phyloP scores from a whole-genome alignment of 371 early-diverging fungal genomes.

The Smittium mucronatum region DNA sequence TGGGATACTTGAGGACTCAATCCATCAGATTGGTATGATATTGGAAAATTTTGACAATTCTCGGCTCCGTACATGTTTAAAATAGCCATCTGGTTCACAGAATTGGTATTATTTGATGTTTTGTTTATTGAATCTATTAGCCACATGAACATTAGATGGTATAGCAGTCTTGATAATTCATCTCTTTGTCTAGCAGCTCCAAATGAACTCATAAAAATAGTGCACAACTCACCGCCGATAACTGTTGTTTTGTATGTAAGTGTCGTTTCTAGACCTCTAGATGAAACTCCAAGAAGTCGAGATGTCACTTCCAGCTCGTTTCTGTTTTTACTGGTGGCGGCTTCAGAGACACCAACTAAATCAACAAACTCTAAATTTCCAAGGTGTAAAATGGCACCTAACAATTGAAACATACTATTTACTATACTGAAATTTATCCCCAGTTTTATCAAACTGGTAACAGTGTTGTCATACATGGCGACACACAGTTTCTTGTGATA shows the following conservation, averaged over 20 bases:
- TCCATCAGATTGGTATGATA: slow-evolving; percentile 8
- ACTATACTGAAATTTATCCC: slow-evolving; percentile 65
- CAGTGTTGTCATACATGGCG: slow-evolving; percentile 44
- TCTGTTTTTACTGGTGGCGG: slow-evolving; percentile 43
- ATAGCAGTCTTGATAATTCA: slow-evolving; percentile 57
- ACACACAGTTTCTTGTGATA: slow-evolving; percentile 14
- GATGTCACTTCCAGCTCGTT: slow-evolving; percentile 61
- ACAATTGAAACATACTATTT: slow-evolving; percentile 47
- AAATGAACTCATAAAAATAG: slow-evolving; percentile 66
- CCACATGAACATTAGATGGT: slow-evolving; percentile 74
- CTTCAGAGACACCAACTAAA: slow-evolving; percentile 26
- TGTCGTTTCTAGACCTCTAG: slow-evolving; percentile 52
- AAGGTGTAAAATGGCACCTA: slow-evolving; percentile 67
- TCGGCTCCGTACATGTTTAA: slow-evolving; percentile 49
- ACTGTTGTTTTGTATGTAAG: slow-evolving; percentile 49
- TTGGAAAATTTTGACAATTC: neutral
- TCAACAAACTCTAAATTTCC: slow-evolving; percentile 59
- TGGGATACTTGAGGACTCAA: slow-evolving; percentile 7
- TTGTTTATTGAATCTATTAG: slow-evolving; percentile 76
- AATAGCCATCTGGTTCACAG: slow-evolving; percentile 55
- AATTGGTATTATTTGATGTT: slow-evolving; percentile 37
- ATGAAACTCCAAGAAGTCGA: slow-evolving; percentile 62
- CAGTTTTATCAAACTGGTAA: slow-evolving; percentile 53
- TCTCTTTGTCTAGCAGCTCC: slow-evolving; percentile 68
- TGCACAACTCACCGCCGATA: slow-evolving; percentile 69